phyloP scores from a whole-genome alignment of 352 stramenopile genomes.

The Saprolegnia parasitica region DNA sequence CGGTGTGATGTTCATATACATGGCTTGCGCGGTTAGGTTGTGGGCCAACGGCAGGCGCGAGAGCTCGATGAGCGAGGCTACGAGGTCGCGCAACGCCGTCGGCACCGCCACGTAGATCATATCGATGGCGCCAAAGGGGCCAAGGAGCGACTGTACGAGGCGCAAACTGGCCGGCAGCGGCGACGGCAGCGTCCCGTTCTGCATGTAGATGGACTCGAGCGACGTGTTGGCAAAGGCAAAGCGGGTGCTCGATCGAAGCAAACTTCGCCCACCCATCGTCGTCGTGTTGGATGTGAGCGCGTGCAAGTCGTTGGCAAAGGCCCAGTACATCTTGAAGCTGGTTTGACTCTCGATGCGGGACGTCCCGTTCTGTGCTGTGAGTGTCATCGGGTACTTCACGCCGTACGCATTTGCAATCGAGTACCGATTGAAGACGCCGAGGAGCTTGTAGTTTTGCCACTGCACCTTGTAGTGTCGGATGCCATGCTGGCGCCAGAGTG shows the following conservation, averaged over 20 bases:
- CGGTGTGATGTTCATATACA: neutral
- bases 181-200: neutral
- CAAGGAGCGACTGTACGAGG: neutral
- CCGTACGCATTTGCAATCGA: neutral
- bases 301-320: conserved; percentile 7
- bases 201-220: neutral
- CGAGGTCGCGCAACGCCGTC: neutral
- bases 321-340: conserved; percentile 14
- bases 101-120: neutral
- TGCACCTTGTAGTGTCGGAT: neutral
- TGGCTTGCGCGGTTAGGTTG: neutral
- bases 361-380: neutral
- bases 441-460: conserved; percentile 26
- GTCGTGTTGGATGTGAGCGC: neutral
- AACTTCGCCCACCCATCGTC: neutral
- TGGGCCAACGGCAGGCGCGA: neutral
- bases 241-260: neutral
- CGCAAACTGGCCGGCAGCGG: neutral
- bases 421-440: neutral
- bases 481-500: neutral
- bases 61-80: neutral
- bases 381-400: neutral
- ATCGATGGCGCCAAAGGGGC: conserved; percentile 9
- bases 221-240: neutral
- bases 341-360: neutral